These are phyloP conservation scores for Entomortierella lignicola DNA, from an alignment of 192 early-diverging fungal species.

Conservation along the genomic window DNA sequence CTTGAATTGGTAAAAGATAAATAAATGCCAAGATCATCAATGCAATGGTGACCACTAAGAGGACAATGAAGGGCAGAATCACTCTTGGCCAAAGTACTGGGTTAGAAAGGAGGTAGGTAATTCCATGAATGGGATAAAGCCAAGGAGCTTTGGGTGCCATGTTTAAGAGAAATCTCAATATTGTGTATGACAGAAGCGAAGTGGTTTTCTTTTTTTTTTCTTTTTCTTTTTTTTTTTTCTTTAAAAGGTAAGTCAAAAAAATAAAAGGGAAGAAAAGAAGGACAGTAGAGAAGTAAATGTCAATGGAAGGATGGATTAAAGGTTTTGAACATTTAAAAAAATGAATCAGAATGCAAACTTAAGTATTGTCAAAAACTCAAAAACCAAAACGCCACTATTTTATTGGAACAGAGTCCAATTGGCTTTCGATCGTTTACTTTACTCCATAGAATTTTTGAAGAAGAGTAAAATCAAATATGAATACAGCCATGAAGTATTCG, in stretches of 20 bases:
- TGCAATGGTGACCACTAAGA: constrained; percentile 36
- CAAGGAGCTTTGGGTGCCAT: constrained; percentile 26
- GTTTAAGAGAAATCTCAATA: background rate
- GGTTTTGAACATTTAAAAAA: background rate
- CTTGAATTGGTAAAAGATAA: constrained; percentile 64
- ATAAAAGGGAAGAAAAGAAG: background rate
- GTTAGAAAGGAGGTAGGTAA: constrained; percentile 52
- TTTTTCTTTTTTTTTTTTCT: too few relatives aligned
- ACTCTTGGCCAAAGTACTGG: constrained; percentile 45
- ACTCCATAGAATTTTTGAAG: too few relatives aligned
- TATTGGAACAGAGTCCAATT: too few relatives aligned
- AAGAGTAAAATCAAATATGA: too few relatives aligned
- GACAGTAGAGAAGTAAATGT: too few relatives aligned
- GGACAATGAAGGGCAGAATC: constrained; percentile 45
- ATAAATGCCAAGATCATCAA: constrained; percentile 54
- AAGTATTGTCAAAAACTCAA: too few relatives aligned
- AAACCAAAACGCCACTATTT: too few relatives aligned
- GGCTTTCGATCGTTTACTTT: too few relatives aligned
- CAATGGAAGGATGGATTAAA: background rate
- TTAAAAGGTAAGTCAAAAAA: too few relatives aligned
- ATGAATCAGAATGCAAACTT: background rate
- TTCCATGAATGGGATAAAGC: constrained; percentile 56
- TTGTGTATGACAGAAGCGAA: too few relatives aligned
- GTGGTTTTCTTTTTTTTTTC: too few relatives aligned
- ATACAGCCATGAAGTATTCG: too few relatives aligned